phyloP scores from a whole-genome alignment of 495 filamentous ascomycete species.

The Xylaria sp. region DNA sequence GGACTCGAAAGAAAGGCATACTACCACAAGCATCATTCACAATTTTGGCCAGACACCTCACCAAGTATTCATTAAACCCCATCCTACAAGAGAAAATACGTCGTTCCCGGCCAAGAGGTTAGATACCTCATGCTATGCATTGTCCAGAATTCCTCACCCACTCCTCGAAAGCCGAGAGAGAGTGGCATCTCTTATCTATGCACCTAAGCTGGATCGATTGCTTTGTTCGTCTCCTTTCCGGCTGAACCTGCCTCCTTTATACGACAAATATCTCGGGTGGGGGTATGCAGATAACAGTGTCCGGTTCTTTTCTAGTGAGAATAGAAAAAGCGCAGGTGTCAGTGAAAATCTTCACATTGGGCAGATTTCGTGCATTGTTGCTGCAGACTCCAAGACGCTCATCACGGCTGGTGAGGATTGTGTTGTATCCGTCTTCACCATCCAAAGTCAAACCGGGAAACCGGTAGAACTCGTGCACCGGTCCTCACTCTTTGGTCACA shows the following conservation, averaged over 20 bases:
- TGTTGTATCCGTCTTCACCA: conserved; percentile 81
- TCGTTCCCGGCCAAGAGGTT: conserved; percentile 68
- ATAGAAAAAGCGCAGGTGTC: conserved; percentile 71
- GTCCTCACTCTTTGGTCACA: conserved; percentile 87
- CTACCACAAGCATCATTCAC: conserved; percentile 94
- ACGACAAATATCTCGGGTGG: conserved; percentile 95
- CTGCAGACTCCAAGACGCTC: conserved; percentile 88
- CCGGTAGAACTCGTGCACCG: conserved; percentile 81
- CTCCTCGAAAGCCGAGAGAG: conserved; percentile 82
- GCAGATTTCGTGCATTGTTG: conserved; percentile 79
- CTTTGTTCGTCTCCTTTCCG: conserved; percentile 83
- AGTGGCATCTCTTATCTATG: conserved; percentile 80
- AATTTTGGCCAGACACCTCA: conserved; percentile 98
- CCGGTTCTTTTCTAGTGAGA: conserved; percentile 84
- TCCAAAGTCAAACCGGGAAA: conserved; percentile 62
- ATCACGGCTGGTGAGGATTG: conserved; percentile 92
- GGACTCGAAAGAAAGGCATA: conserved; percentile 81
- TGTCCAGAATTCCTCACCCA: conserved; percentile 82
- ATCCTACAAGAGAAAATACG: conserved; percentile 73
- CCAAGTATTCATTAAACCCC: conserved; percentile 85
- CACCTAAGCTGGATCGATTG: conserved; percentile 78
- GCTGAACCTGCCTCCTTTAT: conserved; percentile 83
- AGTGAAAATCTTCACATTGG: conserved; percentile 94
- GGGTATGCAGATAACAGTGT: conserved; percentile 92
- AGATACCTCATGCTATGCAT: conserved; percentile 76